Evolutionary conservation across 768 basidiomycete species (phyloP).

Genomic region (Rhodotorula sphaerocarpa): DNA sequence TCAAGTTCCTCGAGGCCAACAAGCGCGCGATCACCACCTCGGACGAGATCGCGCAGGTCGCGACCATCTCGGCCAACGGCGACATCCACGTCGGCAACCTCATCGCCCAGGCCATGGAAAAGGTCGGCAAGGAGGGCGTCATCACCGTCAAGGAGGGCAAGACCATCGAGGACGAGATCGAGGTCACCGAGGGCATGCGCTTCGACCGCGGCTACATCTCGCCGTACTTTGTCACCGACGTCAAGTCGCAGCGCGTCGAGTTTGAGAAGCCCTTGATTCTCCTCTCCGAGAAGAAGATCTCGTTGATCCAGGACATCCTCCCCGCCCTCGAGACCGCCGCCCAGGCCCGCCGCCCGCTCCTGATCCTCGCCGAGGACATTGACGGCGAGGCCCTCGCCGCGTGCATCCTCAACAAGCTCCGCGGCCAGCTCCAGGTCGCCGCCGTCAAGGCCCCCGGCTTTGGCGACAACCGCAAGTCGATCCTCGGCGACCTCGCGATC

Average conservation of each 20-base stretch:
- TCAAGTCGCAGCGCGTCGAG: constrained; percentile 62
- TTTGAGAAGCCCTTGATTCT: constrained; percentile 93
- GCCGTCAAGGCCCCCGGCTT: constrained; percentile 98
- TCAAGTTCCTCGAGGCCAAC: constrained; percentile 77
- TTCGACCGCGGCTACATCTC: constrained; percentile 98
- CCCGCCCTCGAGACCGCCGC: constrained; percentile 62
- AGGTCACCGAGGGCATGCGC: constrained; percentile 99
- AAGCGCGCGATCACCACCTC: constrained; percentile 92
- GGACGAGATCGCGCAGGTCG: constrained; percentile 87
- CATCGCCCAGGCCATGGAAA: constrained; percentile 98
- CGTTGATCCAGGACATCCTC: constrained; percentile 84
- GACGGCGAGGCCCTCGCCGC: constrained; percentile 97
- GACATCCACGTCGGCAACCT: constrained; percentile 85
- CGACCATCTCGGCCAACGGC: constrained; percentile 75
- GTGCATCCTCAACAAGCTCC: constrained; percentile 97
- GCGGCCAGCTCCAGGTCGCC: constrained; percentile 86
- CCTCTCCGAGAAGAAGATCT: constrained; percentile 97
- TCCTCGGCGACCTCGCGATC: constrained; percentile 93
- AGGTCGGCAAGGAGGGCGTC: constrained; percentile 98
- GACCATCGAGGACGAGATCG: constrained; percentile 97
- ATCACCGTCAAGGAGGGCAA: constrained; percentile 99
- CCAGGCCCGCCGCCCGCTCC: constrained; percentile 69
- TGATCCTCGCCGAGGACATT: constrained; percentile 96
- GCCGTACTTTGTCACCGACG: constrained; percentile 93
- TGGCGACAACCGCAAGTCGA: constrained; percentile 97